Conservation (phyloP, 768 basidiomycete species). For the Lactarius indigo region DNA sequence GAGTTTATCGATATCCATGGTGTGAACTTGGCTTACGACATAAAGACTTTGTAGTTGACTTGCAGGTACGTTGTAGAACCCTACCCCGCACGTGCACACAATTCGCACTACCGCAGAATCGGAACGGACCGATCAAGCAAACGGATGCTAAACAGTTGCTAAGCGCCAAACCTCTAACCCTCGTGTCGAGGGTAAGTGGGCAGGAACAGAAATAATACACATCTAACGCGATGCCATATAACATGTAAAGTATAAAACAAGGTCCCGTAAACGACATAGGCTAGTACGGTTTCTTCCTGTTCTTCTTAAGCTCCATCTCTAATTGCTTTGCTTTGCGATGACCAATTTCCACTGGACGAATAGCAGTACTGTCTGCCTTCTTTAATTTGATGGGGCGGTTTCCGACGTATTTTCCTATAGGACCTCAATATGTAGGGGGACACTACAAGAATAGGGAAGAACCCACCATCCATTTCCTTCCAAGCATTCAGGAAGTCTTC, state of each 20-base stretch:
- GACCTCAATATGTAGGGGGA: slow-evolving; percentile 14
- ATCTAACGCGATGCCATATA: background rate
- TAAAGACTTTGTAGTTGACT: background rate
- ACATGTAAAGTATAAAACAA: background rate
- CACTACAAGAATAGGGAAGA: background rate
- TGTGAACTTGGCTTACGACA: background rate
- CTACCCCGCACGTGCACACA: background rate
- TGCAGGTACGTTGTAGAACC: background rate
- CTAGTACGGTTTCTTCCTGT: slow-evolving; percentile 76
- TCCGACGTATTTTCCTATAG: slow-evolving; percentile 92
- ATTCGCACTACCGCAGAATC: background rate
- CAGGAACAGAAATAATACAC: slow-evolving; percentile 1
- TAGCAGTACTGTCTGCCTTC: slow-evolving; percentile 84
- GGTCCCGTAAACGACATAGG: background rate
- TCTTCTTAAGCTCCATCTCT: slow-evolving; percentile 90
- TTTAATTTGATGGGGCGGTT: slow-evolving; percentile 95
- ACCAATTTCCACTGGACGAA: slow-evolving; percentile 90
- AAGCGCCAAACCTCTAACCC: no score
- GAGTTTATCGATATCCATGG: slow-evolving; percentile 49
- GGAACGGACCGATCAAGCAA: no score
- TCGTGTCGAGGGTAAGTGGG: background rate
- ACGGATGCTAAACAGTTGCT: no score
- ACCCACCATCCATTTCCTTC: slow-evolving; percentile 98
- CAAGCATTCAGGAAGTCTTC: slow-evolving; percentile 98
- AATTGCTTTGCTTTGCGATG: slow-evolving; percentile 88